phyloP scores from a whole-genome alignment of 2,329 filamentous ascomycete species.

The Aspergillus ochraceus region DNA sequence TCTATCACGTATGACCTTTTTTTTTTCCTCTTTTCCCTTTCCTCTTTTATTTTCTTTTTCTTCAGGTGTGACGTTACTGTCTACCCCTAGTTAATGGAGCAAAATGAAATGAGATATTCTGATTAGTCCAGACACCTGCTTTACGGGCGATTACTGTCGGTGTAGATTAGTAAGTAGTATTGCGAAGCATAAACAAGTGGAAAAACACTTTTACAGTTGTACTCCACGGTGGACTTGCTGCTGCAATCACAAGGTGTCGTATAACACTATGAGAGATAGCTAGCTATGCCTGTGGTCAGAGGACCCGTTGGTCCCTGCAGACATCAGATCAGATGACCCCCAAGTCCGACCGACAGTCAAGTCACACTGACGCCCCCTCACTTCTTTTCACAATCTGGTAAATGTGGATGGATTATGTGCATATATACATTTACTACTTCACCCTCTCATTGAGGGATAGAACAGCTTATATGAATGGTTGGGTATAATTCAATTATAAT shows the following conservation, averaged over 20 bases:
- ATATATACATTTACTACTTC: no score
- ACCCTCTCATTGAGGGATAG: no score
- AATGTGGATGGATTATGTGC: no score
- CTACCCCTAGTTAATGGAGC: constrained; percentile 33
- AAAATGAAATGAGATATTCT: constrained; percentile 21
- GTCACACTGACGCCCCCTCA: neutral
- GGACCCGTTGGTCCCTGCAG: no score
- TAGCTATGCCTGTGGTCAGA: neutral
- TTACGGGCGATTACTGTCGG: neutral
- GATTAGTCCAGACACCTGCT: neutral
- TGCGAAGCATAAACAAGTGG: neutral
- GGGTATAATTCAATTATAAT: no score
- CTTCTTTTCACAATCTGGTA: neutral
- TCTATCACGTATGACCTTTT: constrained; percentile 16
- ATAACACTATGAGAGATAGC: no score
- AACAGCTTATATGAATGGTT: no score
- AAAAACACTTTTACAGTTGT: neutral
- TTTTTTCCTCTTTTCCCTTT: constrained; percentile 3
- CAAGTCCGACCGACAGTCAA: no score
- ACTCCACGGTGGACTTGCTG: neutral
- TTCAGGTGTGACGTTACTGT: constrained; percentile 22
- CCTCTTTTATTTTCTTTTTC: neutral
- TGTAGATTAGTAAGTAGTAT: neutral
- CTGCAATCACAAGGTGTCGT: no score
- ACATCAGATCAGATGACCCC: neutral